These are phyloP conservation scores for Naganishia liquefaciens DNA, from an alignment of 1,284 basidiomycete genomes.

Conservation along the genomic window DNA sequence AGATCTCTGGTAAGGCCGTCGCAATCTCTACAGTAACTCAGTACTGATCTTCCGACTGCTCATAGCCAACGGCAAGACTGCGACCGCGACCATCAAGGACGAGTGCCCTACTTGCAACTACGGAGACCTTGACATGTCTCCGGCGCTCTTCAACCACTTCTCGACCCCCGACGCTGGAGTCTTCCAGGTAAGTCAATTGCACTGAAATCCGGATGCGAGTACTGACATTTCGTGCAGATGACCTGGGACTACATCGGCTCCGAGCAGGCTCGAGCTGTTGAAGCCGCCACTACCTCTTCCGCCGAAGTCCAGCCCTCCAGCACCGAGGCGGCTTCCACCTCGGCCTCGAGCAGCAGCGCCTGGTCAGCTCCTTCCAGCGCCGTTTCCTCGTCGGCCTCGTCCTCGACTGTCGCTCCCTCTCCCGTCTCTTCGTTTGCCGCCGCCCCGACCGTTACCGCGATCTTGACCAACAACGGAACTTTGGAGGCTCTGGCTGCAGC, in stretches of 20 bases:
- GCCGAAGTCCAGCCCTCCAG: background rate
- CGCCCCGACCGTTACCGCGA: constrained; percentile 25
- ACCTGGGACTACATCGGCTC: constrained; percentile 33
- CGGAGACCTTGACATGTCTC: constrained; percentile 75
- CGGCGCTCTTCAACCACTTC: constrained; percentile 56
- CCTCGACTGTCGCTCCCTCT: constrained; percentile 9
- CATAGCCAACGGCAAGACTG: constrained; percentile 59
- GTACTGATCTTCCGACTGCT: background rate
- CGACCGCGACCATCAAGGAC: constrained; percentile 57
- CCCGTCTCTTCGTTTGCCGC: background rate
- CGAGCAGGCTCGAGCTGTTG: constrained; percentile 8
- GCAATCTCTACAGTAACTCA: constrained; percentile 53
- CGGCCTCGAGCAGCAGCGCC: constrained; percentile 39
- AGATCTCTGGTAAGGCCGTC: constrained; percentile 56
- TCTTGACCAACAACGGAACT: constrained; percentile 10
- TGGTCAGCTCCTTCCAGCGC: constrained; percentile 41
- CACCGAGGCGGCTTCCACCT: background rate
- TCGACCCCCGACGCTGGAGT: constrained; percentile 26
- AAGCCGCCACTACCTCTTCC: background rate
- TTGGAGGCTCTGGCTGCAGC: constrained; percentile 8
- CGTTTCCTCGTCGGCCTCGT: constrained; percentile 4
- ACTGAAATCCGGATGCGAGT: too few relatives aligned
- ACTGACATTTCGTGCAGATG: background rate
- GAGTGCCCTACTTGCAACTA: constrained; percentile 47
- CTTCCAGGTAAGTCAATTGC: background rate